phyloP scores from a whole-genome alignment of 805 yeast species.

The Blastobotrys terrestris region DNA sequence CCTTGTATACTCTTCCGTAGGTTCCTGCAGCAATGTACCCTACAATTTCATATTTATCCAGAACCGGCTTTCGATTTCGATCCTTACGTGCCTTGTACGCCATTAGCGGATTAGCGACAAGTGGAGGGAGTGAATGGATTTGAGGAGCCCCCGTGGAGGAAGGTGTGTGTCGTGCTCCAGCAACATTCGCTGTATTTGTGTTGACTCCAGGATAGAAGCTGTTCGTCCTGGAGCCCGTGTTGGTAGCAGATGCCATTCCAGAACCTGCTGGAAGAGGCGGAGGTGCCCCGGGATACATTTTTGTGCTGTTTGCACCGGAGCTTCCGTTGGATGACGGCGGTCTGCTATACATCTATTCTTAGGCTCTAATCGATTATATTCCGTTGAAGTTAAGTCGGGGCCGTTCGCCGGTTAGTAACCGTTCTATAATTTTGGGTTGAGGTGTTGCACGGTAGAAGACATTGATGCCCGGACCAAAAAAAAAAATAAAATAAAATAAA shows the following conservation, averaged over 20 bases:
- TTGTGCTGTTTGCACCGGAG: neutral
- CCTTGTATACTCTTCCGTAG: constrained; percentile 92
- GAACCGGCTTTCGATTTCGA: constrained; percentile 58
- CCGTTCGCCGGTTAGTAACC: too few relatives aligned
- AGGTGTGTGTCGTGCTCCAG: neutral
- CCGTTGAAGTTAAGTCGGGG: too few relatives aligned
- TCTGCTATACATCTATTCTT: neutral
- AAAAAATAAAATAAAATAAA: too few relatives aligned
- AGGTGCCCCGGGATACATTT: neutral
- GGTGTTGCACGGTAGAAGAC: too few relatives aligned
- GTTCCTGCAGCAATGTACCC: constrained; percentile 99
- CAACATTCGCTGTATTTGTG: neutral
- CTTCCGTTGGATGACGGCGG: neutral
- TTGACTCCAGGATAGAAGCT: neutral
- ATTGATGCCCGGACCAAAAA: too few relatives aligned
- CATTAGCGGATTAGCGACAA: constrained; percentile 32
- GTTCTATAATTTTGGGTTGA: too few relatives aligned
- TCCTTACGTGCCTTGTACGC: constrained; percentile 59
- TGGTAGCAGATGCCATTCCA: neutral
- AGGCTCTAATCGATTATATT: neutral
- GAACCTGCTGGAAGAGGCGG: neutral
- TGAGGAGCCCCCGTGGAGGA: neutral
- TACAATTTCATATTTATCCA: constrained; percentile 77
- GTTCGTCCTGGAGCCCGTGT: neutral
- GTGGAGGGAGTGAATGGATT: constrained; percentile 12